Conservation (phyloP, 116 monocot genomes). For the Zostera marina region DNA sequence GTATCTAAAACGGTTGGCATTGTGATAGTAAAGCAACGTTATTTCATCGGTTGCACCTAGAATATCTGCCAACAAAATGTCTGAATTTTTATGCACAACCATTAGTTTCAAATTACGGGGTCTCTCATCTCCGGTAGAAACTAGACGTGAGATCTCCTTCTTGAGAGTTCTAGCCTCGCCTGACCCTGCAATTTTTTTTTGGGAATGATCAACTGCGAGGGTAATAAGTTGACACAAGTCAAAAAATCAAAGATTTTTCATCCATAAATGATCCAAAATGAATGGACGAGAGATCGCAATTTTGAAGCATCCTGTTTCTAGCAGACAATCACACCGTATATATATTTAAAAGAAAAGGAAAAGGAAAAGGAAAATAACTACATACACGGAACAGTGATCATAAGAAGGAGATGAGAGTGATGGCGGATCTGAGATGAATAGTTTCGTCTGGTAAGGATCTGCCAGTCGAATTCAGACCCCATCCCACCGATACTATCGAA, state of each 20-base stretch:
- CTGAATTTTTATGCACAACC: conserved; percentile 67
- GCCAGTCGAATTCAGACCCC: conserved; percentile 18
- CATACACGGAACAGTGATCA: conserved; percentile 73
- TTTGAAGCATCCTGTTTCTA: neutral
- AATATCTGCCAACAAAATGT: no score
- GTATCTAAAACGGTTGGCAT: conserved; percentile 46
- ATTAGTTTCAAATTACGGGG: conserved; percentile 40
- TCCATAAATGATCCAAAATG: neutral
- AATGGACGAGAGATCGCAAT: neutral
- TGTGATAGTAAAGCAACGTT: conserved; percentile 55
- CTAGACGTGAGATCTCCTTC: conserved; percentile 33
- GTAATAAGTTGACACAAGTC: neutral
- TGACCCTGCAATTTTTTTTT: conserved; percentile 88
- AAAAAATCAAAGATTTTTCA: neutral
- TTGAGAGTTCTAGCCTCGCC: conserved; percentile 76
- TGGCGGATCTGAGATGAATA: conserved; percentile 76
- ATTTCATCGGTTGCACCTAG: conserved; percentile 58
- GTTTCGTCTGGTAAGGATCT: conserved; percentile 45
- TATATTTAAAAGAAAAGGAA: neutral
- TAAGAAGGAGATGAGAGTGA: conserved; percentile 58
- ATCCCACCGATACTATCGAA: neutral
- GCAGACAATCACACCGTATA: neutral
- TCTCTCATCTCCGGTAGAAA: conserved; percentile 23
- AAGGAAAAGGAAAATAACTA: conserved; percentile 3
- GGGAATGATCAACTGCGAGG: neutral